These are phyloP conservation scores for Pyrrhoderma lamaoense DNA, from an alignment of 1,284 basidiomycete species.

Conservation along the genomic window DNA sequence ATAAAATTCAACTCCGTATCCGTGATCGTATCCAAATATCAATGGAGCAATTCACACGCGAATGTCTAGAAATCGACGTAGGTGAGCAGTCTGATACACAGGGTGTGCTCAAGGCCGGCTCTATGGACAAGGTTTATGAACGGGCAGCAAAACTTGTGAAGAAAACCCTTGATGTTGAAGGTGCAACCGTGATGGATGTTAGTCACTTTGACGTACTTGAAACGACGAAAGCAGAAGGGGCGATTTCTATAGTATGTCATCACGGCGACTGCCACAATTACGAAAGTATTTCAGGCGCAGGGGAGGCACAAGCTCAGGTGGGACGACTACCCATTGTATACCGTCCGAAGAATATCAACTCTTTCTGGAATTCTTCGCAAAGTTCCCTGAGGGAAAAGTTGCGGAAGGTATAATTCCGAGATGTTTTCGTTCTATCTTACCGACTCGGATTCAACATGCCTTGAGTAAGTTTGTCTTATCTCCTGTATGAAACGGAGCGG, in stretches of 20 bases:
- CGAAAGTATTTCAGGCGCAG: slow-evolving; percentile 31
- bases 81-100: slow-evolving; percentile 32
- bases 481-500: neutral
- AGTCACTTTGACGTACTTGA: slow-evolving; percentile 87
- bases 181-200: slow-evolving; percentile 87
- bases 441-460: slow-evolving; percentile 75
- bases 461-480: slow-evolving; percentile 49
- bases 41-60: slow-evolving; percentile 94
- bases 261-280: slow-evolving; percentile 28
- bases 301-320: no score
- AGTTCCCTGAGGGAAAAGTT: slow-evolving; percentile 76
- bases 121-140: slow-evolving; percentile 85
- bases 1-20: slow-evolving; percentile 90
- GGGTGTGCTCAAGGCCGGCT: slow-evolving; percentile 30
- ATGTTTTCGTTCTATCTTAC: slow-evolving; percentile 73
- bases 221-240: slow-evolving; percentile 58
- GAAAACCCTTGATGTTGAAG: slow-evolving; percentile 86
- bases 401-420: slow-evolving; percentile 78
- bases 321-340: slow-evolving; percentile 44
- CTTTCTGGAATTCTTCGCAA: slow-evolving; percentile 68
- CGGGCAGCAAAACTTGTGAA: slow-evolving; percentile 84
- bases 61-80: slow-evolving; percentile 88
- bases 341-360: slow-evolving; percentile 64
- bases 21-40: slow-evolving; percentile 89
- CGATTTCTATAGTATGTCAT: slow-evolving; percentile 55